Evolutionary conservation across 345 rosid genomes (phyloP).

Genomic region (Orychophragmus violaceus): DNA sequence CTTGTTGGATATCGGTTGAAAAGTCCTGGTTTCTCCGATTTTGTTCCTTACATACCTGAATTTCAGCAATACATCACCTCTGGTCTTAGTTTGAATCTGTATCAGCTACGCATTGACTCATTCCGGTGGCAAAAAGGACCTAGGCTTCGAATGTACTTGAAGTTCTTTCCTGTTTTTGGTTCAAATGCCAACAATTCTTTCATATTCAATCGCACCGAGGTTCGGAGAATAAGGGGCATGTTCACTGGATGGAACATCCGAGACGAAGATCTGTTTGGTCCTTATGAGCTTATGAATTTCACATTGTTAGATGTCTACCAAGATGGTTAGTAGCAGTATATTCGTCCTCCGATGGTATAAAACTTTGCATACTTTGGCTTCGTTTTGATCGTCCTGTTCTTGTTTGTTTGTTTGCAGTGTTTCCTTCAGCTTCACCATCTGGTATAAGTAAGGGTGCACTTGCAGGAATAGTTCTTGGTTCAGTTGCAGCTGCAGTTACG

Average conservation of each 20-base stretch:
- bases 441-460: constrained; percentile 55
- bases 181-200: constrained; percentile 24
- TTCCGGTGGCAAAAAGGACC: constrained; percentile 69
- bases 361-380: not conserved
- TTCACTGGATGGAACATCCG: constrained; percentile 75
- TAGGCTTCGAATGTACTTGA: constrained; percentile 63
- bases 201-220: constrained; percentile 58
- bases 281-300: constrained; percentile 79
- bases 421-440: constrained; percentile 25
- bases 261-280: constrained; percentile 73
- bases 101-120: constrained; percentile 51
- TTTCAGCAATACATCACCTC: constrained; percentile 50
- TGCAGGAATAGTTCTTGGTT: constrained; percentile 61
- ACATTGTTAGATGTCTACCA: constrained; percentile 47
- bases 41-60: constrained; percentile 36
- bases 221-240: constrained; percentile 44
- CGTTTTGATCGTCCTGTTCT: not conserved
- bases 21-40: constrained; percentile 84
- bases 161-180: constrained; percentile 56
- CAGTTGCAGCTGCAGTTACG: constrained; percentile 60
- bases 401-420: constrained; percentile 35
- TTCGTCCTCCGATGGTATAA: not conserved
- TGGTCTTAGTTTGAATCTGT: constrained; percentile 45
- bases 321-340: constrained; percentile 54
- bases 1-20: constrained; percentile 74